Evolutionary conservation across 1,284 basidiomycete genomes (phyloP).

Genomic region (Omphalotus olearius): DNA sequence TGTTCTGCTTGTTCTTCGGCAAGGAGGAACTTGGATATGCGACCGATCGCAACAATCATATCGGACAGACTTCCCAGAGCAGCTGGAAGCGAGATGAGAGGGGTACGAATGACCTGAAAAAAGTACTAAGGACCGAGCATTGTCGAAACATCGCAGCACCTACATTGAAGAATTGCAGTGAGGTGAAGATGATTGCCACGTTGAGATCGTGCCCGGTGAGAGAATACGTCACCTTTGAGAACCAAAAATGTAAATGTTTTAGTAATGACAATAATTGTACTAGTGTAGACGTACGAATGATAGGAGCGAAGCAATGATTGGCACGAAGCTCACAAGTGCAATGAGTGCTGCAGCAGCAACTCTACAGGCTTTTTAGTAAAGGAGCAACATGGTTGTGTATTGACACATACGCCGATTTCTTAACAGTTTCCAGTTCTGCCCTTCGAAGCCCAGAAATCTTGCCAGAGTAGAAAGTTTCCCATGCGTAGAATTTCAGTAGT

Average conservation of each 20-base stretch:
- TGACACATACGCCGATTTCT: slow-evolving; percentile 30
- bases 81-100: slow-evolving; percentile 34
- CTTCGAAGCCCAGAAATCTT: slow-evolving; percentile 37
- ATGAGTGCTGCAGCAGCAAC: slow-evolving; percentile 15
- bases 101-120: slow-evolving; percentile 47
- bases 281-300: slow-evolving; percentile 42
- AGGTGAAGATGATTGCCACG: slow-evolving; percentile 56
- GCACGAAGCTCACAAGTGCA: slow-evolving; percentile 42
- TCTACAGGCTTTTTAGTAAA: slow-evolving; percentile 11
- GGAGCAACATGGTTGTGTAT: background rate
- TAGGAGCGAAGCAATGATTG: slow-evolving; percentile 52
- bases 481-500: slow-evolving; percentile 40
- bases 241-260: background rate
- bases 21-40: slow-evolving; percentile 44
- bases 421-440: slow-evolving; percentile 36
- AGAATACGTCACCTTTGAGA: slow-evolving; percentile 50
- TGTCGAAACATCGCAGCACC: slow-evolving; percentile 17
- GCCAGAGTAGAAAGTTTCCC: slow-evolving; percentile 44
- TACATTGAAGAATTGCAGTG: slow-evolving; percentile 58
- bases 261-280: background rate
- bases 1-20: slow-evolving; percentile 46
- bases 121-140: background rate
- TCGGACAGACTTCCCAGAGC: slow-evolving; percentile 37
- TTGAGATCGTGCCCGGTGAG: slow-evolving; percentile 47
- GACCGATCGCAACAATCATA: slow-evolving; percentile 44